phyloP scores from a whole-genome alignment of 2,329 filamentous ascomycete genomes.

The Colletotrichum lindemuthianum region DNA sequence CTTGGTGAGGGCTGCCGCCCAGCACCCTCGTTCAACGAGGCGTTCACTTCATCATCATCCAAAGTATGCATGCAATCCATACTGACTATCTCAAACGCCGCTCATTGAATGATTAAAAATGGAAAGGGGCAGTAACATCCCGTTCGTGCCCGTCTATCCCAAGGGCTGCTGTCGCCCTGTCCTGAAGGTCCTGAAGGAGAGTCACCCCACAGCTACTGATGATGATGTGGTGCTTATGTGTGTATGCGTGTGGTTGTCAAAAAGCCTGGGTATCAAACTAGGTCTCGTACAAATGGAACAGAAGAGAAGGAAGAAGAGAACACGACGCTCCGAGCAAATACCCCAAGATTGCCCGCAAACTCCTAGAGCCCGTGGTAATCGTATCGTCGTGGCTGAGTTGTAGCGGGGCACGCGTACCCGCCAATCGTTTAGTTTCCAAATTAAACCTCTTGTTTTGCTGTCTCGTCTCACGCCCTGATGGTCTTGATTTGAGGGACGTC shows the following conservation, averaged over 20 bases:
- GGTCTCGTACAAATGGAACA: conserved; percentile 28
- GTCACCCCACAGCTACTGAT: background rate
- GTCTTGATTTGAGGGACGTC: conserved; percentile 49
- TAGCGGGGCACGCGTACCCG: background rate
- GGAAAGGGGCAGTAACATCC: background rate
- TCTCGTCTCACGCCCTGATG: conserved; percentile 42
- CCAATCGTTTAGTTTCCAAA: background rate
- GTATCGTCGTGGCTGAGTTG: conserved; percentile 23
- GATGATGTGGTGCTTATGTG: background rate
- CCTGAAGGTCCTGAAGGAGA: no score
- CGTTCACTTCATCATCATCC: background rate
- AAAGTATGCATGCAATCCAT: background rate
- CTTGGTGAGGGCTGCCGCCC: background rate
- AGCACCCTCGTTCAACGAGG: background rate
- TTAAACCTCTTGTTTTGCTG: background rate
- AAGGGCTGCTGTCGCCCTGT: background rate
- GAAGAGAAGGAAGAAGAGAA: background rate
- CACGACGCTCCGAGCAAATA: conserved; percentile 3
- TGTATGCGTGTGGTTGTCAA: conserved; percentile 9
- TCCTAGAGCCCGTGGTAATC: conserved; percentile 21
- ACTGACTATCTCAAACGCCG: background rate
- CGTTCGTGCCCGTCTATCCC: background rate
- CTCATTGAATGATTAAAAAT: conserved; percentile 4
- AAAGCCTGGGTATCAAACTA: conserved; percentile 35
- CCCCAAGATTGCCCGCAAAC: conserved; percentile 18